Percentiles rank a stretch among this genome's conserved stretches.
These are phyloP conservation scores for Ligustrum vulgare DNA, from an alignment of 257 asterid genomes.

Conservation along the genomic window DNA sequence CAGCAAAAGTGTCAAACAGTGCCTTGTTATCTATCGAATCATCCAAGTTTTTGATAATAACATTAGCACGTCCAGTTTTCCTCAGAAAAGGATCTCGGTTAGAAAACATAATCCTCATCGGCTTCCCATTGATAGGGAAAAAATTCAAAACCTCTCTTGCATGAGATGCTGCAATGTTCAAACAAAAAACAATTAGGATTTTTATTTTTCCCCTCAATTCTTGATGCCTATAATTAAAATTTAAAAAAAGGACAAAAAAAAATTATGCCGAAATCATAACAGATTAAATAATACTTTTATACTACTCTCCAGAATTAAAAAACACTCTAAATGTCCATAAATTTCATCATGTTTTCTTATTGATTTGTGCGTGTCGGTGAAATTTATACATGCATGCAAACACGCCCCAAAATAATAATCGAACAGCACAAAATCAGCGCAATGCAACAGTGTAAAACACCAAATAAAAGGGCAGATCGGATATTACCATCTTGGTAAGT, in stretches of 20 bases:
- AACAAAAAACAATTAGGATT: neutral
- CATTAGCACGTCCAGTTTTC: slow-evolving; percentile 68
- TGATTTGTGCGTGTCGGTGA: neutral
- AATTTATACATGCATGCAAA: slow-evolving; percentile 29
- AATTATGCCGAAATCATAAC: neutral
- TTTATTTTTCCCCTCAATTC: neutral
- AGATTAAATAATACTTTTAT: neutral
- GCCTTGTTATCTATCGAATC: slow-evolving; percentile 65
- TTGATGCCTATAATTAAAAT: neutral
- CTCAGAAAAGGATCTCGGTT: slow-evolving; percentile 78
- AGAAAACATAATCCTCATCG: slow-evolving; percentile 81
- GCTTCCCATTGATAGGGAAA: slow-evolving; percentile 60
- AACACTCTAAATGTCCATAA: neutral
- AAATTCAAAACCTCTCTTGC: slow-evolving; percentile 72
- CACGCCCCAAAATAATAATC: neutral
- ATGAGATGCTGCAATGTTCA: slow-evolving; percentile 54
- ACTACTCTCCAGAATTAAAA: neutral
- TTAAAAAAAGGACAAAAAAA: neutral
- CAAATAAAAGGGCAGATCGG: neutral
- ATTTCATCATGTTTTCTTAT: neutral
- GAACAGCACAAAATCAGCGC: neutral
- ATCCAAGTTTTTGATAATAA: slow-evolving; percentile 77
- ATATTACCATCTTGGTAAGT: slow-evolving; percentile 58
- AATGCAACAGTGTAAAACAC: neutral
- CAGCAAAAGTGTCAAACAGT: slow-evolving; percentile 60